Base-by-base conservation (phyloP, 2,329 filamentous ascomycete genomes). In the Davidsoniella eucalypti region DNA sequence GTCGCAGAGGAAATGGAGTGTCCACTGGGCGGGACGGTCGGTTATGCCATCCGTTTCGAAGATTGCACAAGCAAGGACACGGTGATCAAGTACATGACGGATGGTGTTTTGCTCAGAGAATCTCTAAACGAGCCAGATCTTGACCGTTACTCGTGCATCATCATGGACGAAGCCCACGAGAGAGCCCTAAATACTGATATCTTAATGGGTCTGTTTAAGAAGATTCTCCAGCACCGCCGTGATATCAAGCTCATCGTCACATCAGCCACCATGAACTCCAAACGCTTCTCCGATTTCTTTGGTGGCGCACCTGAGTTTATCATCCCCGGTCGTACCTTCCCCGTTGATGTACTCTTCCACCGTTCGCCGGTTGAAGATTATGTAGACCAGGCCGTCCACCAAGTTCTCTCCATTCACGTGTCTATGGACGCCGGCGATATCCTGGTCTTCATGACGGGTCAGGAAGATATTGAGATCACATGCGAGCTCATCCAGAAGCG, bases 91-190 rank as follows among this genome's bases (percentile, higher is more conserved):
- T 98, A 98, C 64, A 95, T 98, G 88, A 98, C 92, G 0, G 93
- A 98, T 60, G 92, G 92, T 69, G 86, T 98, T 18, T 69, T 98
- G 42, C 74, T 98, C 29, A 78, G 92, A 67, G 93, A 98, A 61
- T 95, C 87, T 5, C 72, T 98, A 9, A 88, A 87, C 53, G 90
- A 96, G 63, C 78, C 83, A 5, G 90, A 98, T 62, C 71, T 98
- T 43, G 92, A 96, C 64, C 85, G 86, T 56, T 98, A 98, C 63
- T 94, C 90, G 12, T 95, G 88, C 62, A 87, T 98, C 59, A 98
- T 98, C 65, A 98, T 98, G 92, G 92, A 98, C 61, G 92, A 98
- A 68, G 93, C 92, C 4, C 92, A 98, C 72, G 92, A 98, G 65
- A 78, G 92, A 63, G 90, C 92, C 1, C 68, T 98, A 46, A 96